Percentiles rank a stretch among this genome's conserved stretches.
Conservation (phyloP, 2,329 filamentous ascomycete species). For the Lachnellula arida region DNA sequence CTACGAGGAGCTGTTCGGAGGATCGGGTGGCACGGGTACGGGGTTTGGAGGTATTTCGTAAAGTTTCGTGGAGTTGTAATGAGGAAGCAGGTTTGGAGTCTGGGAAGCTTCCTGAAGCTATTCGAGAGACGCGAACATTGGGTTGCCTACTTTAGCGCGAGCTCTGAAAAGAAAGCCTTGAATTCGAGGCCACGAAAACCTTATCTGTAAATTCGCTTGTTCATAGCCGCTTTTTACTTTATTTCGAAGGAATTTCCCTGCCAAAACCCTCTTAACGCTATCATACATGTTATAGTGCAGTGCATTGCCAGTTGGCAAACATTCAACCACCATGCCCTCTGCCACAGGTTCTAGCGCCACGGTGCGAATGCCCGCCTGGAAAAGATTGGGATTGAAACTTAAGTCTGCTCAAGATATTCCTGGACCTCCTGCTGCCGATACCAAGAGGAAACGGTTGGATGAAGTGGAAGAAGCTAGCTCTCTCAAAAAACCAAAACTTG, state of each 20-base stretch:
- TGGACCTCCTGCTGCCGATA: slow-evolving; percentile 11
- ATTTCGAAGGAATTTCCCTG: slow-evolving; percentile 4
- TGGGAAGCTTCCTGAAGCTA: neutral
- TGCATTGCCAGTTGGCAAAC: slow-evolving; percentile 6
- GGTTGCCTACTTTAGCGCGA: slow-evolving; percentile 9
- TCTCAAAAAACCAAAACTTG: slow-evolving; percentile 28
- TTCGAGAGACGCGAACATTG: slow-evolving; percentile 9
- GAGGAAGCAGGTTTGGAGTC: neutral
- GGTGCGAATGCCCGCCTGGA: slow-evolving; percentile 51
- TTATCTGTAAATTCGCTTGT: too few species aligned
- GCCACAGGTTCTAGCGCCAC: slow-evolving; percentile 13
- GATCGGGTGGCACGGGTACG: neutral
- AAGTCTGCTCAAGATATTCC: slow-evolving; percentile 39
- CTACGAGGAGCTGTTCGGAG: neutral
- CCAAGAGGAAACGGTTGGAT: slow-evolving; percentile 26
- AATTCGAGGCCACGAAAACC: neutral
- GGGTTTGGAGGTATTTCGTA: neutral
- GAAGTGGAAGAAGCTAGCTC: slow-evolving; percentile 13
- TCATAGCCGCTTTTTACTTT: neutral
- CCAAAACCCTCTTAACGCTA: slow-evolving; percentile 2
- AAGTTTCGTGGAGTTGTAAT: slow-evolving; percentile 5
- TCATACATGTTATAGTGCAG: slow-evolving; percentile 7
- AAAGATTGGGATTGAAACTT: slow-evolving; percentile 54
- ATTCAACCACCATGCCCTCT: slow-evolving; percentile 20
- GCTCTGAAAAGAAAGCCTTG: slow-evolving; percentile 1